Conservation (phyloP, 306 rosid species). For the Vachellia pachyceras region DNA sequence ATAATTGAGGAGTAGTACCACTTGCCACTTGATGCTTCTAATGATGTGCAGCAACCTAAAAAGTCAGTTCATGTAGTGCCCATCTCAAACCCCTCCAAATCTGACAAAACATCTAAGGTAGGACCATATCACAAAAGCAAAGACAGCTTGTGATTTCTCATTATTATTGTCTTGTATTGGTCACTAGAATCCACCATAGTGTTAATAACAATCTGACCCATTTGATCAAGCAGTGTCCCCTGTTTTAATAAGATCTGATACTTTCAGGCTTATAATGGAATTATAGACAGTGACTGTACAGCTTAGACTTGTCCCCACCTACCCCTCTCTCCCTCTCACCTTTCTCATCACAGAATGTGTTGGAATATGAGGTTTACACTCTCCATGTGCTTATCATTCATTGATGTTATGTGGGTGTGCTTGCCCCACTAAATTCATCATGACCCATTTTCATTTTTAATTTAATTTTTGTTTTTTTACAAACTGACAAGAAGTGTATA, state of each 20-base stretch:
- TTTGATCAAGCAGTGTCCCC: conserved; percentile 2
- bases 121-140: conserved; percentile 22
- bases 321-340: not conserved
- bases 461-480: not conserved
- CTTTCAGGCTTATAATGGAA: conserved; percentile 22
- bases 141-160: not conserved
- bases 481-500: conserved; percentile 17
- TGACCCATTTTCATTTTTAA: not conserved
- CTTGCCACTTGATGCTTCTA: conserved; percentile 17
- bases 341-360: conserved; percentile 12
- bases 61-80: conserved; percentile 11
- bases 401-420: not conserved
- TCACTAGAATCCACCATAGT: not conserved
- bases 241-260: not conserved
- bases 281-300: not conserved
- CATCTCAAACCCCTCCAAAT: conserved; percentile 20
- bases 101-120: conserved; percentile 16
- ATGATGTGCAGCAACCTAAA: conserved; percentile 18
- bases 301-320: not conserved
- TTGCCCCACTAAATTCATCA: conserved; percentile 6
- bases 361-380: conserved; percentile 14
- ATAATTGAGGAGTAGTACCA: conserved; percentile 10
- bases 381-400: conserved; percentile 22
- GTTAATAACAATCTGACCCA: conserved; percentile 4
- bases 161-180: not conserved